Base-by-base conservation (phyloP, 2,329 filamentous ascomycete genomes). In the Ceratocystis harringtonii region DNA sequence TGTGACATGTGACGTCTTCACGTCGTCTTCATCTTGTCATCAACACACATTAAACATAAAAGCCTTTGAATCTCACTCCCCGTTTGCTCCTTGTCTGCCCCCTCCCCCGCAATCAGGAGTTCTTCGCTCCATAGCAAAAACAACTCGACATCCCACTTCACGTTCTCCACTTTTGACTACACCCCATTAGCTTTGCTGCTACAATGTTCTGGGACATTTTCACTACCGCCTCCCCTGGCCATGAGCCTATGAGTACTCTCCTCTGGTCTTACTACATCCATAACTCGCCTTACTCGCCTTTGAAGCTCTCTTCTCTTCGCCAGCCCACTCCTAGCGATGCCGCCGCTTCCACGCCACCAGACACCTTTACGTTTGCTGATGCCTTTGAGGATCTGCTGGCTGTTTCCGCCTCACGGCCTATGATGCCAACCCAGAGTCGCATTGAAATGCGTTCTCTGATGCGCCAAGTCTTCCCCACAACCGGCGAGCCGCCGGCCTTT, bases 361-460 rank as follows among this genome's bases (percentile, higher is more conserved):
- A 70, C 48, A 69, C 74, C 5, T 81, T 82, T 69, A 80, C 79
- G 7, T 84, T 82, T 68, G 75, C 78, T 41, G 81, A 84, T 68
- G 81, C 81, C 60, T 83, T 84, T 68, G 81, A 84, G 69, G 81
- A 84, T 68, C 76, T 84, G 17, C 74, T 84, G 12, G 73, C 74
- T n/a, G 76, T 77, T 19, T 76, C 75, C n/a, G 75, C 76, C 15
- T 77, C 76, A 3, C 72, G 74, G 5, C 71, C 72, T 1, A 71
- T 83, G 22, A 74, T 75, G 3, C 74, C 78, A 22, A 76, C 80
- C 25, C 68, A 69, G 12, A 71, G 69, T 1, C 72, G 72, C 57
- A 71, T 75, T 64, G 70, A 74, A 43, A 73, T 76, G 68, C 72
- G 74, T 61, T 73, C 70, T 66, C 71, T 77, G 12, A 70, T 78